phyloP scores from a whole-genome alignment of 164 flowering plant species.

The Akebia trifoliata region DNA sequence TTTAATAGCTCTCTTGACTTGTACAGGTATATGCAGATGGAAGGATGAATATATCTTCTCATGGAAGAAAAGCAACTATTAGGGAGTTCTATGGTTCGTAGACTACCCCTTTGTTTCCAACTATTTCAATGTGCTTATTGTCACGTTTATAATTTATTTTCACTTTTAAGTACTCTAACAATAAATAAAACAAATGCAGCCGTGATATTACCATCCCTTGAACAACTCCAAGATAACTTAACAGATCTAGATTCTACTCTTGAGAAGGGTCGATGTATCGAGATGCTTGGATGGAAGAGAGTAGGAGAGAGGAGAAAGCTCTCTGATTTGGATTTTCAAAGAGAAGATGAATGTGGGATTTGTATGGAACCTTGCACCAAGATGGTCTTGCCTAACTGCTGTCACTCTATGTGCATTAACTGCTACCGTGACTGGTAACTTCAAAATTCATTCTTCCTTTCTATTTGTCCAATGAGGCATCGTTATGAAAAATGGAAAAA shows the following conservation, averaged over 20 bases:
- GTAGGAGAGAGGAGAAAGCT: constrained; percentile 30
- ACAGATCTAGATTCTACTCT: constrained; percentile 29
- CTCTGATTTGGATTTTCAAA: constrained; percentile 47
- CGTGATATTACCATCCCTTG: constrained; percentile 76
- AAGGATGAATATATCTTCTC: constrained; percentile 29
- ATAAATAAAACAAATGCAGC: constrained; percentile 39
- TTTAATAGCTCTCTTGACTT: not conserved
- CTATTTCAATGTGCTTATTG: not conserved
- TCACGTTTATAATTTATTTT: not conserved
- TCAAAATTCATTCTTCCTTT: not conserved
- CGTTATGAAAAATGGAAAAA: not conserved
- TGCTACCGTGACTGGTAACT: constrained; percentile 87
- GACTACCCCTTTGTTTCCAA: not conserved
- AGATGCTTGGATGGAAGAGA: constrained; percentile 32
- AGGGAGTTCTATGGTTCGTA: constrained; percentile 63
- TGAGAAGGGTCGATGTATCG: constrained; percentile 19
- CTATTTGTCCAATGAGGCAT: not conserved
- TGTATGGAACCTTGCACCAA: constrained; percentile 78
- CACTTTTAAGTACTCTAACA: constrained; percentile 2
- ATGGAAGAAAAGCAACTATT: constrained; percentile 66
- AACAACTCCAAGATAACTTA: constrained; percentile 58
- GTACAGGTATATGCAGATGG: constrained; percentile 58
- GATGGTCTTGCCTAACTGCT: constrained; percentile 87
- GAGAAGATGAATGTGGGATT: constrained; percentile 90
- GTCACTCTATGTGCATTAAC: constrained; percentile 89